Conservation (phyloP, 352 stramenopile species). For the Globisporangium acanthophoron region DNA sequence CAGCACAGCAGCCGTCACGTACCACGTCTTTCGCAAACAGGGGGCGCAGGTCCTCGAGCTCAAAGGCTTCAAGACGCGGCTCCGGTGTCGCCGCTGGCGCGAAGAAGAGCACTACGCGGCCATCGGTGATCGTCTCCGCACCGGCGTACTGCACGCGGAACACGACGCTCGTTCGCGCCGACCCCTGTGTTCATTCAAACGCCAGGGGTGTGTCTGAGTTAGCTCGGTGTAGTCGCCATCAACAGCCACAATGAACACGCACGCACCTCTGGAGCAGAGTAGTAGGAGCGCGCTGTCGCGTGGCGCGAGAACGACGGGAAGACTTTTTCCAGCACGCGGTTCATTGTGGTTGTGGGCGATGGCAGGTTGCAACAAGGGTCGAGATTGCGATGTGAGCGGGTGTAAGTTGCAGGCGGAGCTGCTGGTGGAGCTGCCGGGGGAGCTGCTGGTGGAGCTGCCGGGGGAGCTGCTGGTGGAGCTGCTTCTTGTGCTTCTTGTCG, state of each 20-base stretch:
- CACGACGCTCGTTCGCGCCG: constrained; percentile 34
- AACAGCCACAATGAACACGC: neutral
- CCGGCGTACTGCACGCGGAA: constrained; percentile 50
- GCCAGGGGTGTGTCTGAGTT: neutral
- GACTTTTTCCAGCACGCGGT: constrained; percentile 62
- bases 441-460: no score
- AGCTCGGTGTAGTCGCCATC: neutral
- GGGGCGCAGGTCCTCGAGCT: constrained; percentile 46
- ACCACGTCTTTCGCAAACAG: constrained; percentile 66
- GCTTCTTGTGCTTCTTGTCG: no score
- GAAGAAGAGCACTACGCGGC: constrained; percentile 64
- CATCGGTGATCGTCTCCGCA: constrained; percentile 24
- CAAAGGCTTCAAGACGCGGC: constrained; percentile 52
- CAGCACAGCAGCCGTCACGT: constrained; percentile 5
- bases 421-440: no score
- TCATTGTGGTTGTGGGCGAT: constrained; percentile 25
- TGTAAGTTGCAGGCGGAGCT: no score
- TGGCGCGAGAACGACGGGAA: constrained; percentile 57
- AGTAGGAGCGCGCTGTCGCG: constrained; percentile 35
- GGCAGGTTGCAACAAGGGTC: neutral
- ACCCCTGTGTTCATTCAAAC: constrained; percentile 24
- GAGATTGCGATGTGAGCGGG: neutral
- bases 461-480: no score
- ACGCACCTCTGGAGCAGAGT: constrained; percentile 52
- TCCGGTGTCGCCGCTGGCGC: constrained; percentile 28